Conservation (phyloP, 768 basidiomycete genomes). For the Phaffia australis region DNA sequence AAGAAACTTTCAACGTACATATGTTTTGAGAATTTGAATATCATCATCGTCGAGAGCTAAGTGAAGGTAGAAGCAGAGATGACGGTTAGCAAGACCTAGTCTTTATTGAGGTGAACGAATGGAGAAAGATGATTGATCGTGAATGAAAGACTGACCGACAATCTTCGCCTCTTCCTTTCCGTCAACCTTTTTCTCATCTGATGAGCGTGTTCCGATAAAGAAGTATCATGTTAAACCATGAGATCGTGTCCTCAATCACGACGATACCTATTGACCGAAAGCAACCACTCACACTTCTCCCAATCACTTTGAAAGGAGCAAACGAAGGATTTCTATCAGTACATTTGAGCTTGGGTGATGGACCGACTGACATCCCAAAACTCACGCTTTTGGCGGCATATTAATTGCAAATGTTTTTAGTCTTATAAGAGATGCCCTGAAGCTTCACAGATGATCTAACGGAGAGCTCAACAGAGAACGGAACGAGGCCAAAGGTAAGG, state of each 20-base stretch:
- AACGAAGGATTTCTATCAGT: neutral
- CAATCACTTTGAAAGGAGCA: slow-evolving; percentile 57
- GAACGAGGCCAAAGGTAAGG: neutral
- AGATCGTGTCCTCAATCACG: neutral
- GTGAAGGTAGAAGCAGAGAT: slow-evolving; percentile 21
- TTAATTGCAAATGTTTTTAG: neutral
- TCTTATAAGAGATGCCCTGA: too few relatives aligned
- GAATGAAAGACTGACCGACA: slow-evolving; percentile 47
- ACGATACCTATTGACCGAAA: neutral
- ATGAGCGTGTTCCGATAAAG: neutral
- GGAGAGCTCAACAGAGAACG: neutral
- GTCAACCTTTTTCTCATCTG: slow-evolving; percentile 74
- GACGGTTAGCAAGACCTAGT: slow-evolving; percentile 11
- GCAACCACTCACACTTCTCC: slow-evolving; percentile 73
- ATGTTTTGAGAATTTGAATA: slow-evolving; percentile 97
- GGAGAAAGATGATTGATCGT: neutral
- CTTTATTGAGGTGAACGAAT: neutral
- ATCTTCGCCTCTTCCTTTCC: slow-evolving; percentile 91
- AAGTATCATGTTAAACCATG: neutral
- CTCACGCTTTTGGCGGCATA: slow-evolving; percentile 95
- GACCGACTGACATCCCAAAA: slow-evolving; percentile 25
- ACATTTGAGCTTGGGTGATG: neutral
- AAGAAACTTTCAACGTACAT: slow-evolving; percentile 46
- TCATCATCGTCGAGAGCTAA: slow-evolving; percentile 92
- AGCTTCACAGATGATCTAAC: too few relatives aligned